Conservation (phyloP, 2,329 filamentous ascomycete species). For the Corynespora cassiicola region DNA sequence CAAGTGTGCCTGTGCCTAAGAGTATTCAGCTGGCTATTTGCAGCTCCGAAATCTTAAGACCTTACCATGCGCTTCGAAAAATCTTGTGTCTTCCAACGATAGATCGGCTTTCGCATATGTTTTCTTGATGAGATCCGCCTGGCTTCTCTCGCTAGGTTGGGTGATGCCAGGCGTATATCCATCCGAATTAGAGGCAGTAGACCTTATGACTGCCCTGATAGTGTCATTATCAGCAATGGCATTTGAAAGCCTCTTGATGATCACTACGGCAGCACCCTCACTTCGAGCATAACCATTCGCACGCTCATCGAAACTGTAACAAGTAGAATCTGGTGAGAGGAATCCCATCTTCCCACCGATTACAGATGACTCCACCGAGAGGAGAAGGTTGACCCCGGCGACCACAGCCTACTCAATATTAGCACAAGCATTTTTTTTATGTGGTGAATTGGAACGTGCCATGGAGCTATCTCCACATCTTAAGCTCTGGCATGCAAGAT, state of each 20-base stretch:
- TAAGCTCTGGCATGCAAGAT: conserved; percentile 19
- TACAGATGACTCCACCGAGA: conserved; percentile 1
- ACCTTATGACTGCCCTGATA: conserved; percentile 29
- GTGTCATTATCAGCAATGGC: conserved; percentile 23
- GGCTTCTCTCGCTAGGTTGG: conserved; percentile 51
- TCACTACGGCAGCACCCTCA: conserved; percentile 56
- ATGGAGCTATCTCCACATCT: conserved; percentile 4
- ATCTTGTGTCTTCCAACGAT: conserved; percentile 21
- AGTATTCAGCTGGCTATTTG: conserved; percentile 48
- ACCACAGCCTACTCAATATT: conserved; percentile 18
- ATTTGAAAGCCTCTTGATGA: conserved; percentile 22
- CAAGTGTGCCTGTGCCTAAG: conserved; percentile 66
- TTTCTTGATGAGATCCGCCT: conserved; percentile 28
- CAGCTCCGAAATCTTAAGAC: no score
- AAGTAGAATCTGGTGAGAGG: conserved; percentile 31
- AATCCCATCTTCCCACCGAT: conserved; percentile 10
- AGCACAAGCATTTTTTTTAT: background rate
- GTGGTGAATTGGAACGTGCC: conserved; percentile 1
- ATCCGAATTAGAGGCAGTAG: conserved; percentile 20
- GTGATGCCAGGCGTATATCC: conserved; percentile 11
- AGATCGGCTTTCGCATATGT: conserved; percentile 45
- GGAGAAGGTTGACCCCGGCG: conserved; percentile 14
- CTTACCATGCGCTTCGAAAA: conserved; percentile 49
- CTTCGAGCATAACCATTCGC: conserved; percentile 69
- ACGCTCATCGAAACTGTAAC: conserved; percentile 50